These are phyloP conservation scores for Aspergillus bombycis DNA, from an alignment of 2,329 filamentous ascomycete genomes.

Conservation along the genomic window DNA sequence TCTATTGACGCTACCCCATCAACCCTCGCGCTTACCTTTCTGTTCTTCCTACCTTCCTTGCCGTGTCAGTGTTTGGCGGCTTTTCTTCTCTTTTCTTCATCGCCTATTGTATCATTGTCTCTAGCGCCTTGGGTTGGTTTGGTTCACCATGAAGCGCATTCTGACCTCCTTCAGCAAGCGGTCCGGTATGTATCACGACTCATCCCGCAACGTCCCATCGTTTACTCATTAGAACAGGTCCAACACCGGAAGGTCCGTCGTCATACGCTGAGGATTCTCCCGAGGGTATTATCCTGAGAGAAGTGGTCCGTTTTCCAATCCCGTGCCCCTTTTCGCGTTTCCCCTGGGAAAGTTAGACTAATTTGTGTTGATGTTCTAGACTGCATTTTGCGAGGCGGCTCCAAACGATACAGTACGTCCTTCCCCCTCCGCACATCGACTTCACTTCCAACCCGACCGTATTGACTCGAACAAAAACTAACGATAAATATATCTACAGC, in stretches of 20 bases:
- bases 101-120: background rate
- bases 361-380: constrained; percentile 50
- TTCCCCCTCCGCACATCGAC: background rate
- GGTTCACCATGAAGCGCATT: constrained; percentile 40
- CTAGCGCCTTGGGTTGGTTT: background rate
- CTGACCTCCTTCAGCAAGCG: constrained; percentile 36
- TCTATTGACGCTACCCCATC: background rate
- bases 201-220: constrained; percentile 10
- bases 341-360: background rate
- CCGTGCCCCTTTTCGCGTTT: background rate
- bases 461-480: background rate
- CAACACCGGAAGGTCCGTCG: constrained; percentile 24
- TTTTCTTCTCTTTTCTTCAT: constrained; percentile 6
- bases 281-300: constrained; percentile 42
- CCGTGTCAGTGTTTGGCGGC: background rate
- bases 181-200: constrained; percentile 30
- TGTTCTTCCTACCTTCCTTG: background rate
- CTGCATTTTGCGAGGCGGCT: constrained; percentile 73
- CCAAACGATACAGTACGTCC: constrained; percentile 57
- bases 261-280: constrained; percentile 41
- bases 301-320: constrained; percentile 39
- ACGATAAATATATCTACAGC: constrained; percentile 19
- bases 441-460: background rate
- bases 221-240: constrained; percentile 23
- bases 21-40: background rate